Evolutionary conservation across 108 stramenopile species (phyloP), one percentile per base, ranked within the genome.

Genomic region (Aurantiochytrium sp.): DNA sequence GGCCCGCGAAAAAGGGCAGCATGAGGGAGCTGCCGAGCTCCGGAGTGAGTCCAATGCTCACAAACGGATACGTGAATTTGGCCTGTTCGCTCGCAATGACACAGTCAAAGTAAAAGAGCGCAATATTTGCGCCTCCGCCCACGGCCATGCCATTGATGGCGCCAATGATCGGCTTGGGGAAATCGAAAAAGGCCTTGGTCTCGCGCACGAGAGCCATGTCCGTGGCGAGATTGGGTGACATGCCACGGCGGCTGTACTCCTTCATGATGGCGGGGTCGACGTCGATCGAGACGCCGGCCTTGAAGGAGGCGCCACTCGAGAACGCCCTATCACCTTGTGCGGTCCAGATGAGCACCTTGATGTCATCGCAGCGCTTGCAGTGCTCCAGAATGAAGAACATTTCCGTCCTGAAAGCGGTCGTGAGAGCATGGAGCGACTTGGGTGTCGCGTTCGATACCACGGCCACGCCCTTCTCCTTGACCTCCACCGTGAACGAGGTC

Each of bases 1-100:
- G 76, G 3, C 76, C 76, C 6, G 76, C 76, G 2, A 83, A 53
- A 45, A 53, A 83, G n/a, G 76, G 76, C 76, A 83, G 51, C 45
- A 83, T 53, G 23, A 83, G 51, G 14, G 76, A 83, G 76, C 76
- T 83, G 28, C 76, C 76, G n/a, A 83, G 76, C 76, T 83, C 76
- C 16, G 76, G 76, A 23, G 76, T 83, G 76, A 83, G 51, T 12
- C 76, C 76, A 23, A 83, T 83, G 49, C 51, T 53, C 25, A 83
- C 76, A 23, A 83, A 83, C 51, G 76, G 76, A 12, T 53, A 83
- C 49, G 45, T 83, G 51, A 83, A 83, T 35, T 53, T 83, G n/a
- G 76, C 76, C 76, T 83, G 49, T 23, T 47, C 51, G 76, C 76
- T 83, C n/a, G 49, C 45, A 4, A 53, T 53, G 19, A 83, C 76